Evolutionary conservation across 768 basidiomycete genomes (phyloP), one percentile per base, ranked within the genome.

Genomic region (Phylloporus sp.): DNA sequence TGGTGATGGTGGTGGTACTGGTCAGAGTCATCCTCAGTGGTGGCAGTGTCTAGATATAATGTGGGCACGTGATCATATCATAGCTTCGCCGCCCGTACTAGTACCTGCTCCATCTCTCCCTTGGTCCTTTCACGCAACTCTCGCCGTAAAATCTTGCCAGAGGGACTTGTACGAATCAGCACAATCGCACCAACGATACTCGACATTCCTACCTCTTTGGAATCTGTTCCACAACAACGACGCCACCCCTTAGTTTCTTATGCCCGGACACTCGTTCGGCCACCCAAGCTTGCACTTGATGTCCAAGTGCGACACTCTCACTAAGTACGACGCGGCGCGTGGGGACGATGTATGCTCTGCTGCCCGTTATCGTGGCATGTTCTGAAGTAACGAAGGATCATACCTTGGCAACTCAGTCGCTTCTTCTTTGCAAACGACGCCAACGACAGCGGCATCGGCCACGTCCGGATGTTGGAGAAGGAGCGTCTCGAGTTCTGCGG

Each of bases 111-210:
- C 9, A 57, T 29, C 46, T 89, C 86, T 35, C 69, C 64, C 59
- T 81, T 81, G 0, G 83, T 86, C 37, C 71, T 66, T 4, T 83
- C 86, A 10, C 88, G 76, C 34, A 94, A 70, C 52, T 90, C 79
- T 21, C 86, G 77, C 36, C 90, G 75, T 27, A 94, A 65, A 57
- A 96, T 96, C 68, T 95, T 94, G 3, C 92, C 92, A 42, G 89
- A 78, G 24, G 90, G 81, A 55, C 89, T 91, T 10, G 11, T 8
- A 34, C 24, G 17, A 15, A 20, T 59, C 50, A 40, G 45, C 22
- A 35, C 26, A 32, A n/a, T 40, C 6, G 17, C 5, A 33, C 15
- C 20, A 29, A 33, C 9, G 21, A 29, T 20, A 18, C 9, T 11
- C 11, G 8, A 1, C 13, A 0, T 1, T 5, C 14, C 33, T n/a